These are phyloP conservation scores for Podaxis carcinomalis DNA, from an alignment of 768 basidiomycete species.

Conservation along the genomic window DNA sequence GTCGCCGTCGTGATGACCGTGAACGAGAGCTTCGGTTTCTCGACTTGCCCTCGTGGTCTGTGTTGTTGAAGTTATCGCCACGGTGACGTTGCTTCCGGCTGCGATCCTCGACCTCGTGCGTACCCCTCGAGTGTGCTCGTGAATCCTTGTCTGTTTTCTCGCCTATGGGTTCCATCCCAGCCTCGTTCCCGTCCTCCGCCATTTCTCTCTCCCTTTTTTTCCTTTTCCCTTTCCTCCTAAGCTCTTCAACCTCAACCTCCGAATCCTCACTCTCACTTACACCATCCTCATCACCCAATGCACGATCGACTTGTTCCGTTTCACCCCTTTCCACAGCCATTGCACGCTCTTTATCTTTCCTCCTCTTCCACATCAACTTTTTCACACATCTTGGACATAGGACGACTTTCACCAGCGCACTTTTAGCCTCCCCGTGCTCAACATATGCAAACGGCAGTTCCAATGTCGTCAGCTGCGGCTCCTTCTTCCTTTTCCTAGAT, in stretches of 20 bases:
- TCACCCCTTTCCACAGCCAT: constrained; percentile 17
- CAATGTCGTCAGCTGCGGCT: constrained; percentile 57
- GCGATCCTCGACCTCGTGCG: not conserved
- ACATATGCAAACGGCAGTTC: constrained; percentile 89
- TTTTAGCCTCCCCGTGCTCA: constrained; percentile 72
- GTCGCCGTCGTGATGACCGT: constrained; percentile 27
- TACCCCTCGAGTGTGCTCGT: not conserved
- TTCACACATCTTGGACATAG: constrained; percentile 73
- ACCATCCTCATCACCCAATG: not conserved
- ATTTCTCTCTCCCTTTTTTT: not conserved
- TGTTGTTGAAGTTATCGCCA: not conserved
- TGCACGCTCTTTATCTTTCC: constrained; percentile 12
- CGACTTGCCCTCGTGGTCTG: not conserved
- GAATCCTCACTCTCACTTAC: constrained; percentile 12
- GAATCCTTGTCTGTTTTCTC: not conserved
- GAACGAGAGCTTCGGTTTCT: constrained; percentile 30
- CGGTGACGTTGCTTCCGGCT: constrained; percentile 6
- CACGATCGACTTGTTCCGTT: not conserved
- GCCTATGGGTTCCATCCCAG: not conserved
- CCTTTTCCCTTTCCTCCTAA: constrained; percentile 29
- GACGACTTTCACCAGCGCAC: constrained; percentile 88
- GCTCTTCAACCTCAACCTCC: constrained; percentile 19
- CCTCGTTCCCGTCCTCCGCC: not conserved
- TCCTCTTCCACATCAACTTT: constrained; percentile 79
- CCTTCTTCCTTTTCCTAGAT: constrained; percentile 13